Conservation (phyloP, 805 yeast species). For the Wickerhamomyces rabaulensis region DNA sequence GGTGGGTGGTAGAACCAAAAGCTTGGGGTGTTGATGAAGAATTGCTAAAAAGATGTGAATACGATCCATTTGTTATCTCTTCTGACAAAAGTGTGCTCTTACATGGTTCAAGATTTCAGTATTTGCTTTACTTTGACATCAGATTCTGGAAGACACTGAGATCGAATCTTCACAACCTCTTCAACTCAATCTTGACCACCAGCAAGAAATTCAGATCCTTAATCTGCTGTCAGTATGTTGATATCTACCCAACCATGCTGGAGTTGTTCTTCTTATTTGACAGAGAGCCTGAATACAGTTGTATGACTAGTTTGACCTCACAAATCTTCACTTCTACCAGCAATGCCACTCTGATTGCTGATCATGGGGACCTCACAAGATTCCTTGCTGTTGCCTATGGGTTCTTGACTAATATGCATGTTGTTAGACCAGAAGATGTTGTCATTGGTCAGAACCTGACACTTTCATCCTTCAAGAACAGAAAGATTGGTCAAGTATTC, state of each 20-base stretch:
- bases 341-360: conserved; percentile 56
- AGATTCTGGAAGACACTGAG: conserved; percentile 68
- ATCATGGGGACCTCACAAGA: conserved; percentile 59
- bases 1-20: conserved; percentile 36
- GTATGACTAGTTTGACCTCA: conserved; percentile 66
- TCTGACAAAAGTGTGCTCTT: conserved; percentile 13
- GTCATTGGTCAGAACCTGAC: conserved; percentile 21
- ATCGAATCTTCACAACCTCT: conserved; percentile 53
- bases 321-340: conserved; percentile 79
- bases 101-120: conserved; percentile 37
- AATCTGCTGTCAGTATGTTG: conserved; percentile 77
- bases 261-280: conserved; percentile 66
- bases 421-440: conserved; percentile 39
- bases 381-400: conserved; percentile 60
- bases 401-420: conserved; percentile 51
- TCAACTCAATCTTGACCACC: conserved; percentile 59
- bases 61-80: conserved; percentile 21
- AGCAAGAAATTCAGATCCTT: conserved; percentile 49
- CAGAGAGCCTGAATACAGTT: conserved; percentile 73
- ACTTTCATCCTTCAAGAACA: conserved; percentile 43
- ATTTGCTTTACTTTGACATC: conserved; percentile 53
- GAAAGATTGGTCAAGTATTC: conserved; percentile 75
- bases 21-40: conserved; percentile 43
- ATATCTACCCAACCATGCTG: conserved; percentile 69
- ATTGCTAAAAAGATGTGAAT: conserved; percentile 42